Evolutionary conservation across 768 basidiomycete genomes (phyloP).

Genomic region (Coprinopsis sp.): DNA sequence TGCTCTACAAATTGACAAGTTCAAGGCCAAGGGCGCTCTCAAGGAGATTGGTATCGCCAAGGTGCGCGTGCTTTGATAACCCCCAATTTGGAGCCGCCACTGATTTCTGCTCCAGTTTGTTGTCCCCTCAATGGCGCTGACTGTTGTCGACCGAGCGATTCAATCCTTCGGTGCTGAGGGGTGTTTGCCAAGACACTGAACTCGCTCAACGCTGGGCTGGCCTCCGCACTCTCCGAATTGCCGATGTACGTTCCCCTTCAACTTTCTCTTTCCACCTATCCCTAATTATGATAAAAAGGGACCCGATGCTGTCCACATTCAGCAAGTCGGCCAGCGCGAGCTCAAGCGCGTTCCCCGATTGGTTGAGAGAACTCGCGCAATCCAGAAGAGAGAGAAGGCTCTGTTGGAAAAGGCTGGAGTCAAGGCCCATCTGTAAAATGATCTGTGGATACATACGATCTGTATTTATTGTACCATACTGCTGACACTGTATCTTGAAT

Average conservation of each 20-base stretch:
- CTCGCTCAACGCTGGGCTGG: slow-evolving; percentile 76
- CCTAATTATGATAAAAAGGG: slow-evolving; percentile 40
- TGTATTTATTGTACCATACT: slow-evolving; percentile 3
- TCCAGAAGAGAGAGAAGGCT: slow-evolving; percentile 56
- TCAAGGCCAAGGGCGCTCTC: slow-evolving; percentile 88
- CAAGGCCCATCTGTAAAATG: slow-evolving; percentile 47
- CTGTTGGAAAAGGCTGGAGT: slow-evolving; percentile 57
- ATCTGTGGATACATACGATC: slow-evolving; percentile 9
- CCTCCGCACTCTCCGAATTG: slow-evolving; percentile 82
- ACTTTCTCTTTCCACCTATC: slow-evolving; percentile 3
- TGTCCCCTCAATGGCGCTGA: slow-evolving; percentile 85
- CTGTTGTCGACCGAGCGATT: slow-evolving; percentile 91
- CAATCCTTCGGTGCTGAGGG: slow-evolving; percentile 97
- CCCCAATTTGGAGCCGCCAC: background rate
- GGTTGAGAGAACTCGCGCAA: slow-evolving; percentile 46
- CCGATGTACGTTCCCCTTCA: slow-evolving; percentile 54
- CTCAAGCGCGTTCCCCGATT: slow-evolving; percentile 70
- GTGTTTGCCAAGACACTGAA: slow-evolving; percentile 83
- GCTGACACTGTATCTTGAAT: too few relatives aligned
- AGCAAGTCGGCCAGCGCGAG: slow-evolving; percentile 90
- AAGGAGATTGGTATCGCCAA: slow-evolving; percentile 99
- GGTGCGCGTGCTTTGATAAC: slow-evolving; percentile 38
- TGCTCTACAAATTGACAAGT: slow-evolving; percentile 89
- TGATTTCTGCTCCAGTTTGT: slow-evolving; percentile 59
- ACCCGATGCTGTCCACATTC: slow-evolving; percentile 87